Evolutionary conservation across 75 land plant genomes (phyloP).

Genomic region (Larix kaempferi): DNA sequence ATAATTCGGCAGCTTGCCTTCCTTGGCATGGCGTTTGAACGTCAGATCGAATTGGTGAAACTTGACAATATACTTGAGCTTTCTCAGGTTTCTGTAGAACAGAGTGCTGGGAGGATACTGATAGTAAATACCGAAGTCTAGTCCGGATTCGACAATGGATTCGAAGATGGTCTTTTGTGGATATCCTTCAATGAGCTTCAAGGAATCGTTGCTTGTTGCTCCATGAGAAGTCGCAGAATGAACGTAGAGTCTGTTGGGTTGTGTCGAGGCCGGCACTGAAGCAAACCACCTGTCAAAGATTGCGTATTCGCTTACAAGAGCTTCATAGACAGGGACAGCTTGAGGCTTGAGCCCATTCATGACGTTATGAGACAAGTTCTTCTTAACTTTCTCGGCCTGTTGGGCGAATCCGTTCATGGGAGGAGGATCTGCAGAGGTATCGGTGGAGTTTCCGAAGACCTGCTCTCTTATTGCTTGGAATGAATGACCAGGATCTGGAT

Average conservation of each 20-base stretch:
- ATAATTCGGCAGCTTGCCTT: slow-evolving; percentile 70
- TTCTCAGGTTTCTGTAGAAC: slow-evolving; percentile 71
- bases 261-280: slow-evolving; percentile 80
- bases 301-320: slow-evolving; percentile 63
- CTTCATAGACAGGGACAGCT: slow-evolving; percentile 63
- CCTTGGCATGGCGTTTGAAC: slow-evolving; percentile 53
- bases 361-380: slow-evolving; percentile 53
- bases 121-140: slow-evolving; percentile 73
- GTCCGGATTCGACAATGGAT: slow-evolving; percentile 63
- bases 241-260: slow-evolving; percentile 85
- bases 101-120: slow-evolving; percentile 47
- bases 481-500: slow-evolving; percentile 92
- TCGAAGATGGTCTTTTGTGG: slow-evolving; percentile 95
- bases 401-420: slow-evolving; percentile 86
- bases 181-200: slow-evolving; percentile 41
- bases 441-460: slow-evolving; percentile 51
- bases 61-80: slow-evolving; percentile 52
- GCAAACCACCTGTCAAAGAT: slow-evolving; percentile 92
- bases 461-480: slow-evolving; percentile 69
- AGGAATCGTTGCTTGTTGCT: slow-evolving; percentile 43
- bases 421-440: slow-evolving; percentile 13
- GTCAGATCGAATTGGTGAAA: slow-evolving; percentile 45
- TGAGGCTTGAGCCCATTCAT: slow-evolving; percentile 87
- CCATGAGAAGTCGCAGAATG: slow-evolving; percentile 92
- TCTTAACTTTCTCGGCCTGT: slow-evolving; percentile 47